These are phyloP conservation scores for Emmonsiellopsis sp. DNA, from an alignment of 2,329 filamentous ascomycete genomes.

Conservation along the genomic window DNA sequence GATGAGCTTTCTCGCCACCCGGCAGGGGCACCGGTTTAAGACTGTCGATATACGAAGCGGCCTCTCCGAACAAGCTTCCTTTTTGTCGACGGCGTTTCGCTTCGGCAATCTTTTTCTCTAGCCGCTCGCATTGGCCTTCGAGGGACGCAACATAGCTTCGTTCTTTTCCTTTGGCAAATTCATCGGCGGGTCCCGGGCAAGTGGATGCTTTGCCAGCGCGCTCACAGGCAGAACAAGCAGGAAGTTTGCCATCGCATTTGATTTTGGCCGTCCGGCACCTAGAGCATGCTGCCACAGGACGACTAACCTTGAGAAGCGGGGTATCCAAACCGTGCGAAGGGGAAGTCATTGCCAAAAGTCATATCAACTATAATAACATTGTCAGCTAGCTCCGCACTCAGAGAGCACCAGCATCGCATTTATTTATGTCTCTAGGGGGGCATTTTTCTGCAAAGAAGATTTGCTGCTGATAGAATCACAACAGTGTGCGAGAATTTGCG, in stretches of 20 bases:
- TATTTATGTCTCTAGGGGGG: too few relatives aligned
- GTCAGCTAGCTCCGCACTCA: background rate
- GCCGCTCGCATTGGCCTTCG: constrained; percentile 81
- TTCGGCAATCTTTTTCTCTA: constrained; percentile 64
- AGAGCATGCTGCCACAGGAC: constrained; percentile 71
- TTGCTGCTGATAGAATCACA: too few relatives aligned
- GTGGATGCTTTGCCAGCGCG: constrained; percentile 77
- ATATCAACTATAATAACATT: background rate
- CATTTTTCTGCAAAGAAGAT: too few relatives aligned
- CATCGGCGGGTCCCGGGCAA: constrained; percentile 90
- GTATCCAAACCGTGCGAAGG: constrained; percentile 29
- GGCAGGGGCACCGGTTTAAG: background rate
- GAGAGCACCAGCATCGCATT: background rate
- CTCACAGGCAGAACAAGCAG: constrained; percentile 90
- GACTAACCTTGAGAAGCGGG: constrained; percentile 51
- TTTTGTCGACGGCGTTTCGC: constrained; percentile 39
- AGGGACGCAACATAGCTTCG: constrained; percentile 92
- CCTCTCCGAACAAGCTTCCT: constrained; percentile 38
- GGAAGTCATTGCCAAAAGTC: constrained; percentile 10
- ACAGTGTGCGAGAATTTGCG: too few relatives aligned
- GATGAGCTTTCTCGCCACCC: constrained; percentile 17
- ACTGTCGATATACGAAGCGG: constrained; percentile 13
- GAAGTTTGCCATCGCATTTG: constrained; percentile 94
- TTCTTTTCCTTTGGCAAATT: constrained; percentile 92
- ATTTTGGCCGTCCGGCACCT: constrained; percentile 87